Evolutionary conservation across 2,329 filamentous ascomycete genomes (phyloP).

Genomic region (Hymenoscyphus salicellus): DNA sequence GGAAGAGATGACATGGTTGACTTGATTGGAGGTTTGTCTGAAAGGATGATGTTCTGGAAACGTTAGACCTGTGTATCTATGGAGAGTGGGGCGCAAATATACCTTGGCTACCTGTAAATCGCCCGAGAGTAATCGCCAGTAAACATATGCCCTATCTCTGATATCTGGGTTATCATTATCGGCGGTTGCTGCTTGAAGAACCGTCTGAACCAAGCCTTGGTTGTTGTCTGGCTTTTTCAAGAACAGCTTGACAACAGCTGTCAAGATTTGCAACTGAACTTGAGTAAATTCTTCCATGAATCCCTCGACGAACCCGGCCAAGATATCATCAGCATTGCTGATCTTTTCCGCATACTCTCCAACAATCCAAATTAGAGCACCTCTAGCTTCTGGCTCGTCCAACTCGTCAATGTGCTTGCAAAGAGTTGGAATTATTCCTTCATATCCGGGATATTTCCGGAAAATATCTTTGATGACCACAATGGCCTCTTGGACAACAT

Average conservation of each 20-base stretch:
- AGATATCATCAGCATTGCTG: conserved; percentile 93
- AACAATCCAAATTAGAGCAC: conserved; percentile 95
- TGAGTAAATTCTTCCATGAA: conserved; percentile 97
- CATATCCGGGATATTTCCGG: conserved; percentile 94
- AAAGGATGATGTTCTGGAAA: conserved; percentile 75
- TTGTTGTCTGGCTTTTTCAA: conserved; percentile 92
- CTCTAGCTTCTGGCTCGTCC: conserved; percentile 88
- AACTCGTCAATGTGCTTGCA: conserved; percentile 97
- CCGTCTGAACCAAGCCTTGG: conserved; percentile 88
- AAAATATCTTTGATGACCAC: conserved; percentile 99
- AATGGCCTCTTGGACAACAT: conserved; percentile 95
- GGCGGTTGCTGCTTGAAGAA: conserved; percentile 85
- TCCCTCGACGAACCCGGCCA: conserved; percentile 84
- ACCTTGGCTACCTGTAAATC: conserved; percentile 88
- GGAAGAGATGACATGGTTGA: conserved; percentile 92
- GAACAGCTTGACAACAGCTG: conserved; percentile 95
- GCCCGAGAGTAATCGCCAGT: conserved; percentile 93
- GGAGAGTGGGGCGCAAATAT: conserved; percentile 27
- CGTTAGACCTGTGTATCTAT: too few relatives aligned
- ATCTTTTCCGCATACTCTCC: conserved; percentile 99
- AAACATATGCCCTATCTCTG: conserved; percentile 93
- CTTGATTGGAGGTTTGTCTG: conserved; percentile 89
- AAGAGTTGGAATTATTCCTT: conserved; percentile 93
- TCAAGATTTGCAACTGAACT: conserved; percentile 97
- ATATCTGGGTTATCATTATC: conserved; percentile 98